Percentiles rank a stretch among this genome's conserved stretches.
Evolutionary conservation across 305 asterid genomes (phyloP).

Genomic region (Fraxinus albicans): DNA sequence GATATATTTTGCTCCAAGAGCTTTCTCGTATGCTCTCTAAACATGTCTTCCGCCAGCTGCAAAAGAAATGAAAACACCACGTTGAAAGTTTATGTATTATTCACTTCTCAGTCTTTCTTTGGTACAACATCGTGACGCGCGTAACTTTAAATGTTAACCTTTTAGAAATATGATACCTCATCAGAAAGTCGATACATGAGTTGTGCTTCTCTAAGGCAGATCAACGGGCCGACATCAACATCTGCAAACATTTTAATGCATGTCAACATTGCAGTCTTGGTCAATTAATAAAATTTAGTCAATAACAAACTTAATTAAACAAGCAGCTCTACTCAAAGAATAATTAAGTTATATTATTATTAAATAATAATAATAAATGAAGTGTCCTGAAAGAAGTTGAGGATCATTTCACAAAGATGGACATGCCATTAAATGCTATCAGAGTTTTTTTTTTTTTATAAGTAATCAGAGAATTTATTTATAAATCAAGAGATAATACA

Average conservation of each 20-base stretch:
- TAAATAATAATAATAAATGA: neutral
- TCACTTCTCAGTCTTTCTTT: conserved; percentile 10
- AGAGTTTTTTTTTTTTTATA: too few relatives aligned
- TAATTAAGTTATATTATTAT: neutral
- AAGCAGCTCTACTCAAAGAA: neutral
- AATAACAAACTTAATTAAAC: conserved; percentile 2
- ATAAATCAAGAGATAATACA: too few relatives aligned
- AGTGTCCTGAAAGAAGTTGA: neutral
- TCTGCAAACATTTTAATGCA: conserved; percentile 45
- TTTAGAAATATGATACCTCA: conserved; percentile 59
- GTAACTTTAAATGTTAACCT: neutral
- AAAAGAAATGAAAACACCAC: conserved; percentile 20
- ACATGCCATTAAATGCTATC: neutral
- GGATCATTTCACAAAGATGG: neutral
- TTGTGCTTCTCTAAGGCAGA: conserved; percentile 87
- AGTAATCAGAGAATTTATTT: too few relatives aligned
- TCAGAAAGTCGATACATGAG: conserved; percentile 74
- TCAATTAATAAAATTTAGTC: conserved; percentile 11
- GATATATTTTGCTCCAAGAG: conserved; percentile 75
- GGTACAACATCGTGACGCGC: neutral
- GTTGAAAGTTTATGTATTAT: conserved; percentile 14
- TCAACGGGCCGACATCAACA: conserved; percentile 64
- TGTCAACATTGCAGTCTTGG: conserved; percentile 21
- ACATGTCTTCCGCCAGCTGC: conserved; percentile 90
- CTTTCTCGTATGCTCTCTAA: conserved; percentile 87